Conservation (phyloP, 495 filamentous ascomycete species). For the Neurospora sp. region DNA sequence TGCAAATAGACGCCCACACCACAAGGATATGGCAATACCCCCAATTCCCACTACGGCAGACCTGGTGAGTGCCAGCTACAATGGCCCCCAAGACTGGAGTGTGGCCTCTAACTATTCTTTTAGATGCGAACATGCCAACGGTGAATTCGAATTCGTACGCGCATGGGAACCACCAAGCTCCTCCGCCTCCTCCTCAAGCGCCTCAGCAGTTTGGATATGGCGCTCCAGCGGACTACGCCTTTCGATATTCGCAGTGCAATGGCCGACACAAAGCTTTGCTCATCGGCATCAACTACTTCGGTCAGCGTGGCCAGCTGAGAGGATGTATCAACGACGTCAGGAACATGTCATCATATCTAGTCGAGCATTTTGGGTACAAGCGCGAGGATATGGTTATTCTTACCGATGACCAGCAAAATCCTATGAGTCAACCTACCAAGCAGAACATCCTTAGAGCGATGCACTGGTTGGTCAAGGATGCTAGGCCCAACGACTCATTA, state of each 20-base stretch:
- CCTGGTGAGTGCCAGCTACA: conserved; percentile 24
- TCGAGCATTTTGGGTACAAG: conserved; percentile 85
- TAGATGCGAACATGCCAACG: conserved; percentile 29
- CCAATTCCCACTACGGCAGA: conserved; percentile 26
- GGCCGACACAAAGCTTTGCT: conserved; percentile 85
- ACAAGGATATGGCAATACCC: conserved; percentile 28
- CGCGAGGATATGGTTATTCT: conserved; percentile 97
- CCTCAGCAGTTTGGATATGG: conserved; percentile 65
- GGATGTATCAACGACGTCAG: conserved; percentile 98
- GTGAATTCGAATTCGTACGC: conserved; percentile 42
- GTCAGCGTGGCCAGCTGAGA: conserved; percentile 79
- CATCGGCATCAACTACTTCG: conserved; percentile 97
- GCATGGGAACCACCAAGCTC: conserved; percentile 42
- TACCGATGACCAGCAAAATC: conserved; percentile 94
- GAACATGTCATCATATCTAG: conserved; percentile 91
- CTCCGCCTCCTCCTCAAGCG: conserved; percentile 48
- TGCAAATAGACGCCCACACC: neutral
- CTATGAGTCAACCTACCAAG: conserved; percentile 94
- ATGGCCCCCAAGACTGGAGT: neutral
- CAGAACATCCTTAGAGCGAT: conserved; percentile 93
- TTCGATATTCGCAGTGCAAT: conserved; percentile 87
- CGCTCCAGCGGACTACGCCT: conserved; percentile 68
- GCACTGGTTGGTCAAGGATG: conserved; percentile 98
- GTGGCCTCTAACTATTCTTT: neutral
- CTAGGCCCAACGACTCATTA: conserved; percentile 84